A percentile compares a stretch with the other conserved stretches of the same genome.
Conservation (phyloP, 805 yeast species). For the Jamesozyma piceae region DNA sequence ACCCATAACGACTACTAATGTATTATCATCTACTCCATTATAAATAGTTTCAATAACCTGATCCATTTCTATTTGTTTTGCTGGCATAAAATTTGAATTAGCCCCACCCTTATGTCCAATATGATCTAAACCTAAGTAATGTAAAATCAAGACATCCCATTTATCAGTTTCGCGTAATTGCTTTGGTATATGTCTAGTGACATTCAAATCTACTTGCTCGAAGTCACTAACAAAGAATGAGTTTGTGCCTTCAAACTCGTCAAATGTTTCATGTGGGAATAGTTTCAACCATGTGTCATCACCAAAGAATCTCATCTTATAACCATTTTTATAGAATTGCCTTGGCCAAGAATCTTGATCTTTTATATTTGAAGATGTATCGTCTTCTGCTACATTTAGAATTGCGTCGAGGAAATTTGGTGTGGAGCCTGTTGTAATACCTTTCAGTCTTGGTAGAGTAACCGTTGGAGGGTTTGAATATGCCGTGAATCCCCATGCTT, state of each 20-base stretch:
- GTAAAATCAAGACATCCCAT: conserved; percentile 86
- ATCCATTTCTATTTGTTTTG: conserved; percentile 85
- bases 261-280: conserved; percentile 58
- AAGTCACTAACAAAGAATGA: conserved; percentile 93
- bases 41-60: conserved; percentile 46
- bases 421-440: conserved; percentile 88
- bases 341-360: conserved; percentile 81
- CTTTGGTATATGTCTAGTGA: conserved; percentile 69
- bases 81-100: conserved; percentile 63
- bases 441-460: conserved; percentile 86
- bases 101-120: conserved; percentile 98
- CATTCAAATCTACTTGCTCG: conserved; percentile 87
- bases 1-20: conserved; percentile 71
- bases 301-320: conserved; percentile 72
- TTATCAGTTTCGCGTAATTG: conserved; percentile 38
- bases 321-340: conserved; percentile 40
- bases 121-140: conserved; percentile 90
- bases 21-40: conserved; percentile 36
- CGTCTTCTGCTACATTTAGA: conserved; percentile 85
- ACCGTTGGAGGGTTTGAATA: conserved; percentile 94
- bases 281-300: conserved; percentile 96
- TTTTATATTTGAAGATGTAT: conserved; percentile 53
- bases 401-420: conserved; percentile 93
- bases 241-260: conserved; percentile 71
- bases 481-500: conserved; percentile 84